Base-by-base conservation (phyloP, 495 filamentous ascomycete genomes). In the Podospora appendiculata region DNA sequence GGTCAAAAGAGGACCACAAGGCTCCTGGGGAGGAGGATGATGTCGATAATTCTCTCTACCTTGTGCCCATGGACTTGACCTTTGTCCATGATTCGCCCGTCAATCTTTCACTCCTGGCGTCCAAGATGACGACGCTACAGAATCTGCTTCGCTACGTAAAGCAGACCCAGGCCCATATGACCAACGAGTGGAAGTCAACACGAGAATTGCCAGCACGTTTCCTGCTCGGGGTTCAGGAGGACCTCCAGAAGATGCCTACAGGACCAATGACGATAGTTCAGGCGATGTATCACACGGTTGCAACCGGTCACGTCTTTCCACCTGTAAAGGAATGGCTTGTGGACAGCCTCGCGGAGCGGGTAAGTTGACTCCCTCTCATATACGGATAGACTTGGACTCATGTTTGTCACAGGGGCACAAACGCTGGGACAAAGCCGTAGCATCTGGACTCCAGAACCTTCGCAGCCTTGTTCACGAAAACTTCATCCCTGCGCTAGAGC, bases 401-500 rank as follows among this genome's bases (percentile, higher is more conserved):
- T 17, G 41, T n/a, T 33, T 53, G 4, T 11, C 32, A 2, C 52
- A 95, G 89, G 90, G 90, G 4, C 88, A 95, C 60, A 96, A 95
- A 67, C 79, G 93, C 50, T 98, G 93, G 93, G 90, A 96, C 46
- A 91, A 93, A 61, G 85, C 88, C 14, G 83, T 93, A 16, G 75
- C 79, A 3, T 77, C 74, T 34, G 90, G 89, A 5, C 86, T 94
- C 25, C 81, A 88, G 48, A 86, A 79, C 49, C 79, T 98, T 9
- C 81, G 88, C 17, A 76, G 81, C 45, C 71, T 96, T 25, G 80
- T 87, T 0, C 91, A 95, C 60, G 84, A 96, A 60, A 88, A 88
- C 63, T 81, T 96, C 39, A 74, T 96, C 6, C 92, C 92, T 1
- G 90, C 90, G 0, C 67, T 96, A 9, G 89, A 96, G 55, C 78